Conservation (phyloP, 2,329 filamentous ascomycete genomes). For the Chaetomiaceae sp. region DNA sequence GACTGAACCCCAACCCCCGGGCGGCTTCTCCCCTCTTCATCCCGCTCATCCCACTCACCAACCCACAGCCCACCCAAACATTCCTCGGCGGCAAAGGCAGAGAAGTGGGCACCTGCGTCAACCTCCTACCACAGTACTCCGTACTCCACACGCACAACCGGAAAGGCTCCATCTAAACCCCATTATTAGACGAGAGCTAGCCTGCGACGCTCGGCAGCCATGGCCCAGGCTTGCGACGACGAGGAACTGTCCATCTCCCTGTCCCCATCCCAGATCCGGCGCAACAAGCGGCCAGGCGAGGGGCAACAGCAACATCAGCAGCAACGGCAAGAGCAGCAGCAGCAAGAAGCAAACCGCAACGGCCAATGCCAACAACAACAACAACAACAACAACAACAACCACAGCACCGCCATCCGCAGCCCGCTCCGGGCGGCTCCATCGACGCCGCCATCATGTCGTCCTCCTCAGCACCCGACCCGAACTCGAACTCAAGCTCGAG, state of each 20-base stretch:
- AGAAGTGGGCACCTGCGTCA: too few species aligned
- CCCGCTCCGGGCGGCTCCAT: constrained; percentile 17
- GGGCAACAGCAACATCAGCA: constrained; percentile 8
- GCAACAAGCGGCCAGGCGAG: constrained; percentile 35
- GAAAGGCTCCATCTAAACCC: constrained; percentile 2
- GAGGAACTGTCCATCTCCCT: constrained; percentile 79
- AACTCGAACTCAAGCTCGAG: neutral
- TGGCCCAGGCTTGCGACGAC: constrained; percentile 50
- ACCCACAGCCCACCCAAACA: too few species aligned
- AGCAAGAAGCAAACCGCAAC: neutral
- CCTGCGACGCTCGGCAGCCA: constrained; percentile 5
- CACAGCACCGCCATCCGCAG: constrained; percentile 8
- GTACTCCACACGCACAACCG: constrained; percentile 11
- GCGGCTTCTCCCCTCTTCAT: too few species aligned
- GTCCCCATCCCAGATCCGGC: constrained; percentile 59
- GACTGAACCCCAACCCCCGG: too few species aligned
- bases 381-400: constrained; percentile 10
- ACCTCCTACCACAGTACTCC: neutral
- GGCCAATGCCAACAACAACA: neutral
- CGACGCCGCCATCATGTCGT: constrained; percentile 34
- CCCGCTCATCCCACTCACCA: too few species aligned
- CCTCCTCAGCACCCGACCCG: constrained; percentile 19
- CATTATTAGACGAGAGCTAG: constrained; percentile 9
- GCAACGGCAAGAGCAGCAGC: neutral
- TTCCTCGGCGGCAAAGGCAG: too few species aligned